phyloP scores from a whole-genome alignment of 306 rosid genomes.

The Cyclanthera cordifolia region DNA sequence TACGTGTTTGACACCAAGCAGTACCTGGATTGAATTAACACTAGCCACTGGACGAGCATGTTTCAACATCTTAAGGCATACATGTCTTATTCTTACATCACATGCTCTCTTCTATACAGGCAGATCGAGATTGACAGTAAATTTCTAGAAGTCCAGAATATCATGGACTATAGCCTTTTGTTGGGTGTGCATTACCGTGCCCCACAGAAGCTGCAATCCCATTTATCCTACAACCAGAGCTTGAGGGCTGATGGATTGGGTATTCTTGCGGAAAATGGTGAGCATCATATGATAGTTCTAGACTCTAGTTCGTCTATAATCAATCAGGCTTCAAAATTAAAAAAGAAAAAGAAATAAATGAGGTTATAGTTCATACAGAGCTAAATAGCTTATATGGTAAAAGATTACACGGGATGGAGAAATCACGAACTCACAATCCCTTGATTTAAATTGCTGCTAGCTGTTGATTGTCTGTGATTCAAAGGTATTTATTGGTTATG shows the following conservation, averaged over 20 bases:
- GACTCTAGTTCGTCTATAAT: background rate
- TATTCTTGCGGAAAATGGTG: conserved; percentile 91
- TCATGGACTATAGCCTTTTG: conserved; percentile 96
- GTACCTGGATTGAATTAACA: background rate
- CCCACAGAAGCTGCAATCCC: conserved; percentile 63
- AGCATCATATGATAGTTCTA: conserved; percentile 6
- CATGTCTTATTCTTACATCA: background rate
- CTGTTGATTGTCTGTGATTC: background rate
- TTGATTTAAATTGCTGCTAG: background rate
- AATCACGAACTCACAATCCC: conserved; percentile 1
- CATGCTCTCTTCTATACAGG: conserved; percentile 30
- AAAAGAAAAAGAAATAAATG: too few relatives aligned
- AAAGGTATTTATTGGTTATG: background rate
- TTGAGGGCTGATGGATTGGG: conserved; percentile 55
- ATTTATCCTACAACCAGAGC: conserved; percentile 27
- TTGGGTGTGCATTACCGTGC: conserved; percentile 98
- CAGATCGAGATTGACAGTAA: conserved; percentile 88
- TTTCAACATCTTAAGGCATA: background rate
- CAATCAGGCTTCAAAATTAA: background rate
- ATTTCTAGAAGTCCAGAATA: conserved; percentile 77
- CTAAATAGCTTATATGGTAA: background rate
- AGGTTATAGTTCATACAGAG: background rate
- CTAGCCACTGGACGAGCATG: background rate
- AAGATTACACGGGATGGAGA: background rate
- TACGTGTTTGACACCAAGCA: background rate